These are phyloP conservation scores for Aspergillus homomorphus DNA, from an alignment of 495 filamentous ascomycete genomes.

Conservation along the genomic window DNA sequence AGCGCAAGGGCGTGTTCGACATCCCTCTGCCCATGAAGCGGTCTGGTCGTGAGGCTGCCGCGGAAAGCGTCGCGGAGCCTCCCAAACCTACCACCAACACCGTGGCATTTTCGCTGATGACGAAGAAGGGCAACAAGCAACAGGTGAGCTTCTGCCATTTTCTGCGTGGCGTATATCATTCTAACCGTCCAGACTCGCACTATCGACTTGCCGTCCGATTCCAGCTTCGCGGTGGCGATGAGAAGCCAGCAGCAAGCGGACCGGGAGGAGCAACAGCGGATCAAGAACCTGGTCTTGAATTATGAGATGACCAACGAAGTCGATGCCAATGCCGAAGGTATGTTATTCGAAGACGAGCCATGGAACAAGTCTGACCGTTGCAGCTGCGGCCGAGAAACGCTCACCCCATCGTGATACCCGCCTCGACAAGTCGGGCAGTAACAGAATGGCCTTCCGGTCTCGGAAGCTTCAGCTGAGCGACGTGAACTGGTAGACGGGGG, in stretches of 20 bases:
- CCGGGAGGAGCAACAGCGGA: slow-evolving; percentile 92
- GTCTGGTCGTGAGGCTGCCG: slow-evolving; percentile 57
- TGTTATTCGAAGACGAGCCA: background rate
- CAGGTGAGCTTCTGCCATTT: slow-evolving; percentile 56
- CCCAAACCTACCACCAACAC: slow-evolving; percentile 50
- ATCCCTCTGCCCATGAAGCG: slow-evolving; percentile 87
- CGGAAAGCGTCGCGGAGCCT: slow-evolving; percentile 39
- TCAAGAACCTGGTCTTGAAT: slow-evolving; percentile 95
- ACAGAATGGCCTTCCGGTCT: slow-evolving; percentile 75
- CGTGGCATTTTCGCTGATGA: slow-evolving; percentile 95
- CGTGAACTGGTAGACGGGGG: slow-evolving; percentile 79
- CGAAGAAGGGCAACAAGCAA: slow-evolving; percentile 92
- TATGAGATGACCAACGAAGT: slow-evolving; percentile 83
- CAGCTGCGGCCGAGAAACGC: slow-evolving; percentile 36
- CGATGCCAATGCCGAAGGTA: slow-evolving; percentile 64
- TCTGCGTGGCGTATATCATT: background rate
- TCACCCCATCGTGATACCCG: slow-evolving; percentile 34
- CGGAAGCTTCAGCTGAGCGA: slow-evolving; percentile 93
- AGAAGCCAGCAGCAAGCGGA: slow-evolving; percentile 92
- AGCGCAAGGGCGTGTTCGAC: slow-evolving; percentile 91
- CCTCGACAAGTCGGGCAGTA: slow-evolving; percentile 66
- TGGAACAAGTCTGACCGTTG: slow-evolving; percentile 1
- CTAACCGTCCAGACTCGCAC: slow-evolving; percentile 68
- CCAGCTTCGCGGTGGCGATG: slow-evolving; percentile 92
- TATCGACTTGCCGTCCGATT: slow-evolving; percentile 92